Evolutionary conservation across 768 basidiomycete genomes (phyloP).

Genomic region (Xerocomellus amylosporus): DNA sequence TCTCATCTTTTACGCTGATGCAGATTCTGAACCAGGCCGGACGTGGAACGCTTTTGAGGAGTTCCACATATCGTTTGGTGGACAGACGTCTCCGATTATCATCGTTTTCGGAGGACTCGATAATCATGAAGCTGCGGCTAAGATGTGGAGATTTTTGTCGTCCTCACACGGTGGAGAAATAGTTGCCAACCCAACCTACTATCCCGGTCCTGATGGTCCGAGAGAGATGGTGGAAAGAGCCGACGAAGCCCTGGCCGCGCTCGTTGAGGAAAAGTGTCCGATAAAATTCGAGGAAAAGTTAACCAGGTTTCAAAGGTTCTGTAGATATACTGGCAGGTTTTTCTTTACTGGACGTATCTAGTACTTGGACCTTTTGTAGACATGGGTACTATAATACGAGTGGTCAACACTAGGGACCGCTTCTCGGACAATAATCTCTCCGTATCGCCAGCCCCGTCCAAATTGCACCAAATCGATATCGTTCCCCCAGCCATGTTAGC

Average conservation of each 20-base stretch:
- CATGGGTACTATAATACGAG: no score
- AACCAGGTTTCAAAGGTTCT: slow-evolving; percentile 21
- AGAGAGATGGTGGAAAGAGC: slow-evolving; percentile 17
- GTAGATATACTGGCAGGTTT: slow-evolving; percentile 14
- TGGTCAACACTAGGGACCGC: neutral
- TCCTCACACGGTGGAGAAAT: slow-evolving; percentile 11
- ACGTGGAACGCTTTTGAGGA: slow-evolving; percentile 17
- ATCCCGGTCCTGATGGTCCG: slow-evolving; percentile 10
- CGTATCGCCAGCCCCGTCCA: neutral
- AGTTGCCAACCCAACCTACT: slow-evolving; percentile 21
- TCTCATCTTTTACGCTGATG: slow-evolving; percentile 21
- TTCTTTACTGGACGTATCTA: slow-evolving; percentile 17
- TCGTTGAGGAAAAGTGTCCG: slow-evolving; percentile 22
- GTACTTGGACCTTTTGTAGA: neutral
- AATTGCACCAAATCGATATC: neutral
- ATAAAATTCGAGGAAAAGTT: slow-evolving; percentile 15
- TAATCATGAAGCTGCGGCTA: slow-evolving; percentile 9
- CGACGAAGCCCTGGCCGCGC: slow-evolving; percentile 14
- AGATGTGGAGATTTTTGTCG: slow-evolving; percentile 17
- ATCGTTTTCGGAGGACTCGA: slow-evolving; percentile 23
- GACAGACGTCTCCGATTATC: slow-evolving; percentile 20
- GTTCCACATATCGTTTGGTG: slow-evolving; percentile 19
- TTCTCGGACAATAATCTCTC: neutral
- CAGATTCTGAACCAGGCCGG: slow-evolving; percentile 2
- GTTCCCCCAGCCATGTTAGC: neutral